A percentile compares a stretch with the other conserved stretches of the same genome.
phyloP scores from a whole-genome alignment of 352 stramenopile genomes.

The Poterioochromonas sp. region DNA sequence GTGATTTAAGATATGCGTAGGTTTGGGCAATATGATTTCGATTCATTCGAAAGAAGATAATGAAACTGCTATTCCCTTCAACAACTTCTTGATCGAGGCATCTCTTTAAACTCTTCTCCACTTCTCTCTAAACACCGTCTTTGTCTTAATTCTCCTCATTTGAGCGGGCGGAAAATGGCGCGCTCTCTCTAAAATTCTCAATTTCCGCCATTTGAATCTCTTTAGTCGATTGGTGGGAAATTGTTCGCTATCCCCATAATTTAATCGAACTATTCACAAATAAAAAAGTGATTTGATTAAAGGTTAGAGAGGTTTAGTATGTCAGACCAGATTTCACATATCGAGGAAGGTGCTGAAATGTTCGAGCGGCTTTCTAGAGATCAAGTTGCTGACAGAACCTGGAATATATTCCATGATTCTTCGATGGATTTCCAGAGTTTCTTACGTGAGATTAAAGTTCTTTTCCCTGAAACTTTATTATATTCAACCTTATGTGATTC shows the following conservation, averaged over 20 bases:
- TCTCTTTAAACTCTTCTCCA: conserved; percentile 14
- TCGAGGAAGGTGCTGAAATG: too few relatives aligned
- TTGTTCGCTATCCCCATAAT: conserved; percentile 13
- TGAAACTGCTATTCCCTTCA: conserved; percentile 13
- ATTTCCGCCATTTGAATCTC: conserved; percentile 13
- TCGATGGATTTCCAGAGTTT: too few relatives aligned
- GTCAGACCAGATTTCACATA: too few relatives aligned
- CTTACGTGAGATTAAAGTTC: too few relatives aligned
- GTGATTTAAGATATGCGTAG: conserved; percentile 14
- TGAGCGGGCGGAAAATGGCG: conserved; percentile 5
- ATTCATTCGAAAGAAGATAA: conserved; percentile 17
- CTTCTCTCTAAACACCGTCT: conserved; percentile 11
- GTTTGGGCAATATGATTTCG: conserved; percentile 13
- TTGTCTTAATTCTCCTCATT: conserved; percentile 15
- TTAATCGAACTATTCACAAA: conserved; percentile 17
- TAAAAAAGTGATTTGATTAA: conserved; percentile 18
- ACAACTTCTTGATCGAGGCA: conserved; percentile 11
- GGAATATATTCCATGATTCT: too few relatives aligned
- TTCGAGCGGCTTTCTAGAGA: too few relatives aligned
- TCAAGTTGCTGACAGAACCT: too few relatives aligned
- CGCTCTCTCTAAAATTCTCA: conserved; percentile 13
- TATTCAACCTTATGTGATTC: too few relatives aligned
- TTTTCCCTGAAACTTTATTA: too few relatives aligned
- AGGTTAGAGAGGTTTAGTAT: too few relatives aligned
- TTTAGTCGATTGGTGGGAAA: conserved; percentile 13